Evolutionary conservation across 768 basidiomycete genomes (phyloP).

Genomic region (Coprinopsis sp.): DNA sequence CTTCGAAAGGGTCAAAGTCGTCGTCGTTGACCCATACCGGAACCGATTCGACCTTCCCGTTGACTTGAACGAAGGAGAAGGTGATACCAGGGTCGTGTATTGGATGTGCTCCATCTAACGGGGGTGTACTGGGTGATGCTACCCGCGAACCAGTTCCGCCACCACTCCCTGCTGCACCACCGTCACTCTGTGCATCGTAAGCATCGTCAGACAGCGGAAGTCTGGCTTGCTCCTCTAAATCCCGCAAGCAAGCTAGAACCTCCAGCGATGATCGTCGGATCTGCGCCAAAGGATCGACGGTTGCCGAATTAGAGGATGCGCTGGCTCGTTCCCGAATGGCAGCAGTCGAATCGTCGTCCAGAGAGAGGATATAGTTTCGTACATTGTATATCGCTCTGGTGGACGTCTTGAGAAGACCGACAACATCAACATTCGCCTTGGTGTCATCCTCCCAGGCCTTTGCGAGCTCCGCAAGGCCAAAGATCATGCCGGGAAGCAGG

Average conservation of each 20-base stretch:
- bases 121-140: background rate
- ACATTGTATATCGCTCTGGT: constrained; percentile 79
- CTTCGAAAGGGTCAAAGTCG: constrained; percentile 38
- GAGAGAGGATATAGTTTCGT: constrained; percentile 75
- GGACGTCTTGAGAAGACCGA: constrained; percentile 70
- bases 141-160: constrained; percentile 19
- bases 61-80: constrained; percentile 65
- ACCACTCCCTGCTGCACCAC: too few relatives aligned
- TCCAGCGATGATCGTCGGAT: constrained; percentile 80
- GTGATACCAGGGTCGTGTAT: constrained; percentile 54
- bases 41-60: constrained; percentile 58
- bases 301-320: constrained; percentile 43
- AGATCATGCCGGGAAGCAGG: constrained; percentile 70
- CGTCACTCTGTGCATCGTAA: constrained; percentile 79
- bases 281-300: constrained; percentile 55
- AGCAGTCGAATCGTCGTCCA: constrained; percentile 69
- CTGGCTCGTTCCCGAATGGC: constrained; percentile 53
- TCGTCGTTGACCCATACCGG: constrained; percentile 83
- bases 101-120: constrained; percentile 3
- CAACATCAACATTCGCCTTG: constrained; percentile 42
- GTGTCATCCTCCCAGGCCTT: constrained; percentile 53
- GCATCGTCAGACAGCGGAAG: constrained; percentile 75
- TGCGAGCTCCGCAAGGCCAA: constrained; percentile 66
- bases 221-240: constrained; percentile 74
- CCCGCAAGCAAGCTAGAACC: constrained; percentile 73